phyloP scores from a whole-genome alignment of 768 basidiomycete species.

The Russula virescens region DNA sequence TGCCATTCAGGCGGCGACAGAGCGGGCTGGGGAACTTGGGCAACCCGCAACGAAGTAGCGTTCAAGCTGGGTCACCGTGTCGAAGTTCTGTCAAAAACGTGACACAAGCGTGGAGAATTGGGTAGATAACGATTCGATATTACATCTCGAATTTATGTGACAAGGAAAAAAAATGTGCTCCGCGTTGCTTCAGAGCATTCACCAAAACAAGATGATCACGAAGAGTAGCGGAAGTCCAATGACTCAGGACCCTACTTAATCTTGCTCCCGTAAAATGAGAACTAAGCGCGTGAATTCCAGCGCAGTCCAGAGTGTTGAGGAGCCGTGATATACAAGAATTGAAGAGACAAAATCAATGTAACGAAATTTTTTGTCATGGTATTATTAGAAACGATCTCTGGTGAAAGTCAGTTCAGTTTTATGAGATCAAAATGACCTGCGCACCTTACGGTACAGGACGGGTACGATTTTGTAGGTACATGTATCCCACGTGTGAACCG shows the following conservation, averaged over 20 bases:
- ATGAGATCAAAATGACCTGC: background rate
- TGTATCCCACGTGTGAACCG: constrained; percentile 53
- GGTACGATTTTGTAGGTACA: background rate
- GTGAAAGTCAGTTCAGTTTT: background rate
- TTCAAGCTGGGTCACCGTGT: background rate
- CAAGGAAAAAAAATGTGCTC: constrained; percentile 25
- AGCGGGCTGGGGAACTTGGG: constrained; percentile 80
- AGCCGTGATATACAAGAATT: constrained; percentile 41
- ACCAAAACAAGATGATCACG: constrained; percentile 24
- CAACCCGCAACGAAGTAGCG: constrained; percentile 52
- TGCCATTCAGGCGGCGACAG: constrained; percentile 89
- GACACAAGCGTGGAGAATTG: background rate
- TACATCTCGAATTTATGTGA: background rate
- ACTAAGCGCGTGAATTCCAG: constrained; percentile 63
- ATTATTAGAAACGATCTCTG: background rate
- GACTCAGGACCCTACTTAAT: constrained; percentile 30
- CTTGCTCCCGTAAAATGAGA: constrained; percentile 97
- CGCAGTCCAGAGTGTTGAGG: constrained; percentile 96
- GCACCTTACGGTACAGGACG: constrained; percentile 13
- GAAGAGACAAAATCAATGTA: background rate
- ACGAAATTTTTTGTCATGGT: background rate
- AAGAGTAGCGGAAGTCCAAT: constrained; percentile 27
- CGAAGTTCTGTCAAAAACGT: background rate
- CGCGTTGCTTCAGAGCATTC: constrained; percentile 19
- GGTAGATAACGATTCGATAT: background rate